Evolutionary conservation across 2,329 filamentous ascomycete species (phyloP).

Genomic region (Colletotrichum sp.): DNA sequence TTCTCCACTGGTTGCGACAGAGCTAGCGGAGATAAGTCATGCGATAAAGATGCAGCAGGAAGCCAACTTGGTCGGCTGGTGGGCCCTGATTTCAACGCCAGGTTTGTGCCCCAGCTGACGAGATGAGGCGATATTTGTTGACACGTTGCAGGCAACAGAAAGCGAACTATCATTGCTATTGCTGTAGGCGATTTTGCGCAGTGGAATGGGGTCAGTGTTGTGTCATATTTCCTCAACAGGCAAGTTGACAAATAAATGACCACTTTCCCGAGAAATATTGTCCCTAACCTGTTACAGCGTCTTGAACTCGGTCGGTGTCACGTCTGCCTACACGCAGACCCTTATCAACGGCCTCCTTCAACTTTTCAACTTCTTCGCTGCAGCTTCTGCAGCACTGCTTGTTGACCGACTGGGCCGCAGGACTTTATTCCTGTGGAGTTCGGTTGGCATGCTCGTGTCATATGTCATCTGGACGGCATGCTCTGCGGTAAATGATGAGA

Average conservation of each 20-base stretch:
- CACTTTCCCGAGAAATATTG: too few species aligned
- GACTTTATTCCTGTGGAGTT: slow-evolving; percentile 34
- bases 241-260: too few species aligned
- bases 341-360: slow-evolving; percentile 41
- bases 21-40: slow-evolving; percentile 39
- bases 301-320: slow-evolving; percentile 33
- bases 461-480: slow-evolving; percentile 44
- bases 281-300: slow-evolving; percentile 23
- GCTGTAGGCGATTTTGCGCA: slow-evolving; percentile 29
- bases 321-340: slow-evolving; percentile 36
- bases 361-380: slow-evolving; percentile 18
- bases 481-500: slow-evolving; percentile 20
- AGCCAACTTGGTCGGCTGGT: too few species aligned
- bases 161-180: slow-evolving; percentile 27
- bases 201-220: slow-evolving; percentile 34
- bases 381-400: slow-evolving; percentile 24
- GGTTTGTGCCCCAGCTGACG: background rate
- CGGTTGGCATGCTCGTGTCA: slow-evolving; percentile 36
- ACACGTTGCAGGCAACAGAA: slow-evolving; percentile 27
- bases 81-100: too few species aligned
- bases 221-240: slow-evolving; percentile 41
- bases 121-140: background rate
- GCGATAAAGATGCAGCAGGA: too few species aligned
- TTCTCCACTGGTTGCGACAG: slow-evolving; percentile 41
- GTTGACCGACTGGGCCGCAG: slow-evolving; percentile 33